Percentiles rank a stretch among this genome's conserved stretches.
Conservation (phyloP, 768 basidiomycete species). For the Suillus fuscotomentosus region DNA sequence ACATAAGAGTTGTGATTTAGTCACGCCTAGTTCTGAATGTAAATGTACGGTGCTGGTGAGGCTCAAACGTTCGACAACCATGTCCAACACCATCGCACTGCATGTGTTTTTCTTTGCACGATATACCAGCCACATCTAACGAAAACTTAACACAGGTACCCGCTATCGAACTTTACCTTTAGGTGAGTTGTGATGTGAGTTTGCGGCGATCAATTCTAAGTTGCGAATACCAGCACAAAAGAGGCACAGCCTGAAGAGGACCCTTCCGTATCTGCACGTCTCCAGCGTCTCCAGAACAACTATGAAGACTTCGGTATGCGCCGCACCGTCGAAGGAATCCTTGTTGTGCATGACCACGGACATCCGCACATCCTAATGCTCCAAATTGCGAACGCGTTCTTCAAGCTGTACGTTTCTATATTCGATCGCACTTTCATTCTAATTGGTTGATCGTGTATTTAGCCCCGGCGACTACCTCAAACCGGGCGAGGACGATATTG, state of each 20-base stretch:
- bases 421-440: not conserved
- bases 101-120: conserved; percentile 21
- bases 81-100: conserved; percentile 57
- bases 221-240: conserved; percentile 63
- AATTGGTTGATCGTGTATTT: not conserved
- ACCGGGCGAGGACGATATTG: conserved; percentile 90
- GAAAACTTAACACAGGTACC: conserved; percentile 51
- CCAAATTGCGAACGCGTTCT: conserved; percentile 98
- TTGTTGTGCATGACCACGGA: conserved; percentile 92
- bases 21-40: not conserved
- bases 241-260: conserved; percentile 98
- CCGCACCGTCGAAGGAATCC: conserved; percentile 79
- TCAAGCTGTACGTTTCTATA: conserved; percentile 79
- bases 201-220: conserved; percentile 3
- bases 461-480: conserved; percentile 99
- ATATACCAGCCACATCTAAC: not conserved
- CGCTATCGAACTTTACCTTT: conserved; percentile 90
- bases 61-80: conserved; percentile 24
- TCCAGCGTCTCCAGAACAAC: conserved; percentile 93
- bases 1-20: conserved; percentile 15
- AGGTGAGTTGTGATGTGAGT: conserved; percentile 44
- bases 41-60: conserved; percentile 7
- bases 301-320: conserved; percentile 98
- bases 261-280: conserved; percentile 89
- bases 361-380: conserved; percentile 98